phyloP scores from a whole-genome alignment of 1,139 yeast species.

The Debaryomycetaceae sp. region DNA sequence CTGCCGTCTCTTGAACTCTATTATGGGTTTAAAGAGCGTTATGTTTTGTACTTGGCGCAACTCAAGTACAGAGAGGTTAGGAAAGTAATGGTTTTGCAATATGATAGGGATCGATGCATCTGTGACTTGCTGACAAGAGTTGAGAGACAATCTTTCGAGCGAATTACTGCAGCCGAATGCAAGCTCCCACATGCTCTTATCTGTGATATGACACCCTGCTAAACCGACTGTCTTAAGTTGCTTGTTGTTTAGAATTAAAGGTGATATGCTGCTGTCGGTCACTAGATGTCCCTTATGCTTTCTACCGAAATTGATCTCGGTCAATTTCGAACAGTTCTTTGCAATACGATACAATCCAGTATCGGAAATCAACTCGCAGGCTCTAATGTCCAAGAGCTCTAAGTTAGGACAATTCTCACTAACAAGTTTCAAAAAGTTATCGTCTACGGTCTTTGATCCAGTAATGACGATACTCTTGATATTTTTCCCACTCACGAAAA shows the following conservation, averaged over 20 bases:
- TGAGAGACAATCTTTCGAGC: constrained; percentile 69
- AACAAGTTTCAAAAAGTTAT: constrained; percentile 50
- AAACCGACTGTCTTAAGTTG: constrained; percentile 70
- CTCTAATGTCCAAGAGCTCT: constrained; percentile 70
- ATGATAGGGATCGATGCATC: constrained; percentile 66
- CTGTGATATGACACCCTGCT: constrained; percentile 84
- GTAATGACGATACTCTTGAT: constrained; percentile 66
- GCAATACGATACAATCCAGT: constrained; percentile 68
- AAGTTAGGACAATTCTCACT: constrained; percentile 58
- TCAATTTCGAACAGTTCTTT: constrained; percentile 51
- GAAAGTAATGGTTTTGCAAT: constrained; percentile 51
- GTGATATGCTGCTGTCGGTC: constrained; percentile 65
- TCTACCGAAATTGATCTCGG: constrained; percentile 72
- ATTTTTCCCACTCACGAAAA: constrained; percentile 33
- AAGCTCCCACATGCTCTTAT: constrained; percentile 75
- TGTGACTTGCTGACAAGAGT: constrained; percentile 66
- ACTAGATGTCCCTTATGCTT: constrained; percentile 65
- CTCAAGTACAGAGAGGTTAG: constrained; percentile 70
- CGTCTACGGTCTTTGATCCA: constrained; percentile 67
- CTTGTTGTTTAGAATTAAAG: constrained; percentile 52
- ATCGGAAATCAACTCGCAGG: constrained; percentile 79
- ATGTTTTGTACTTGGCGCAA: constrained; percentile 60
- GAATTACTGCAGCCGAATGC: constrained; percentile 55
- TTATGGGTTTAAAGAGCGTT: constrained; percentile 59
- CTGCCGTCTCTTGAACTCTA: constrained; percentile 64